Evolutionary conservation across 176 grass and related monocot species (phyloP).

Genomic region (Carex kokanica): DNA sequence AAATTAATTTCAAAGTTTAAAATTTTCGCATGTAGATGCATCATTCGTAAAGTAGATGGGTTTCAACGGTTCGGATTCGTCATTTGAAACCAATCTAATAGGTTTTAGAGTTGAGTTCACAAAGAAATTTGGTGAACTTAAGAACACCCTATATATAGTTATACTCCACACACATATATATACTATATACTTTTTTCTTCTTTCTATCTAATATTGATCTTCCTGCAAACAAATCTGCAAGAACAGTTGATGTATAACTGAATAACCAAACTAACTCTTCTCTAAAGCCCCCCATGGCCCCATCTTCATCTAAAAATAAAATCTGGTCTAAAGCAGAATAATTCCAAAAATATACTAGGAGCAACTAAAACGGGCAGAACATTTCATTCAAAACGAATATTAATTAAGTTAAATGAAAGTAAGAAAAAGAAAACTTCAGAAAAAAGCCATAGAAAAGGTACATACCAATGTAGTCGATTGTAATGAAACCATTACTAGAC

Average conservation of each 20-base stretch:
- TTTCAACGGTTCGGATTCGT: no score
- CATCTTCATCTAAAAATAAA: no score
- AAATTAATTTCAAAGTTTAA: no score
- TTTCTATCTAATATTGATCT: background rate
- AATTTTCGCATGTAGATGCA: no score
- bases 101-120: no score
- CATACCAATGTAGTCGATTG: slow-evolving; percentile 32
- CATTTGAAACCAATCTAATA: no score
- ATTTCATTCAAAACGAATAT: background rate
- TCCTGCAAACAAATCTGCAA: background rate
- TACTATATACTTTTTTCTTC: background rate
- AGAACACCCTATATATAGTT: no score
- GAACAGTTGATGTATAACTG: background rate
- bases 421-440: background rate
- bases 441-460: background rate
- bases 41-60: no score
- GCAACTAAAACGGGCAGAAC: background rate
- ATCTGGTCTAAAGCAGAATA: background rate
- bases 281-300: background rate
- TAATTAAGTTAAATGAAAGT: background rate
- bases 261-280: background rate
- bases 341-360: background rate
- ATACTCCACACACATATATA: no score
- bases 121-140: no score
- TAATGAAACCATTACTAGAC: slow-evolving; percentile 35